Percentiles rank a stretch among this genome's conserved stretches.
Evolutionary conservation across 352 stramenopile genomes (phyloP).

Genomic region (Albugo laibachii): DNA sequence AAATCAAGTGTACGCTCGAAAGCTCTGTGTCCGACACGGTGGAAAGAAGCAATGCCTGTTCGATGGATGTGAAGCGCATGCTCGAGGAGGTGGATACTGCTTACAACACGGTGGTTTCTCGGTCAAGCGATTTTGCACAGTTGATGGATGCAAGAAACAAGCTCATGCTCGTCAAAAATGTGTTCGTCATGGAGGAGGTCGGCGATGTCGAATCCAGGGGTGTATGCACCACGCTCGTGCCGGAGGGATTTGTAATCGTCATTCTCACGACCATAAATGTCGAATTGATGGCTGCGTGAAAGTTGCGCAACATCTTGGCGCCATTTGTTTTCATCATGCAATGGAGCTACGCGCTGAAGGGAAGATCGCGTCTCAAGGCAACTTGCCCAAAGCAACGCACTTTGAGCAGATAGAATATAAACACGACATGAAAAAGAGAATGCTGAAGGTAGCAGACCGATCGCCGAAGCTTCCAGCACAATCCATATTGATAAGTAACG

Average conservation of each 20-base stretch:
- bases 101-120: constrained; percentile 62
- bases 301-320: constrained; percentile 55
- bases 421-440: too few relatives aligned
- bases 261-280: constrained; percentile 53
- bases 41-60: constrained; percentile 64
- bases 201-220: constrained; percentile 41
- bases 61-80: constrained; percentile 50
- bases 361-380: constrained; percentile 42
- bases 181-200: constrained; percentile 46
- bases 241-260: constrained; percentile 47
- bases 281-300: constrained; percentile 65
- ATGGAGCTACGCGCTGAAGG: constrained; percentile 56
- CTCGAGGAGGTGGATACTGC: constrained; percentile 48
- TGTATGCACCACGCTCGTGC: constrained; percentile 61
- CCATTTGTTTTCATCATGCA: constrained; percentile 57
- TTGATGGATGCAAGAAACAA: constrained; percentile 62
- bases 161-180: constrained; percentile 56
- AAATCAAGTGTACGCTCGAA: constrained; percentile 69
- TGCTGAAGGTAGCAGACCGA: too few relatives aligned
- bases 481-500: too few relatives aligned
- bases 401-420: constrained; percentile 33
- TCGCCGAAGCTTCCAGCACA: too few relatives aligned
- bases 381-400: constrained; percentile 49
- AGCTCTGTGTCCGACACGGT: constrained; percentile 62
- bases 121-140: constrained; percentile 65